phyloP scores from a whole-genome alignment of 2,329 filamentous ascomycete genomes.

The Microdochium bolleyi region DNA sequence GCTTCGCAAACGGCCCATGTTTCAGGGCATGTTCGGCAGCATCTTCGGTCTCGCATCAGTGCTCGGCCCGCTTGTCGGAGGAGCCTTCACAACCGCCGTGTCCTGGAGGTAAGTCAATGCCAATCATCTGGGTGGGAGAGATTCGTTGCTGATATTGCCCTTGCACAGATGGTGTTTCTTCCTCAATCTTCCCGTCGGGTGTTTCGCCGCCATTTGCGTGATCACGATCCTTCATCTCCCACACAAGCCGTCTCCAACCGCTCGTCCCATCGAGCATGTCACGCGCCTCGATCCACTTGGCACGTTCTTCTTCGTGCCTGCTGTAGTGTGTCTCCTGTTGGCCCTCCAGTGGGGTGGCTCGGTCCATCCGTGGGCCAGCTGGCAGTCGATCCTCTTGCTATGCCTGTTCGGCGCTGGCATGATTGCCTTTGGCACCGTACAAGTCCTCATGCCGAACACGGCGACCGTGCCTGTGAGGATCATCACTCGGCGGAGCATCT shows the following conservation, averaged over 20 bases:
- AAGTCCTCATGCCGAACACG: slow-evolving; percentile 43
- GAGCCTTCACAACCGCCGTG: slow-evolving; percentile 38
- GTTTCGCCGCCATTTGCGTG: slow-evolving; percentile 38
- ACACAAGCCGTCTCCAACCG: slow-evolving; percentile 6
- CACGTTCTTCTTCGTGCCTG: slow-evolving; percentile 51
- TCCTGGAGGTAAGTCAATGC: slow-evolving; percentile 41
- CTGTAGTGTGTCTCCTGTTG: slow-evolving; percentile 50
- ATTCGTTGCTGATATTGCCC: neutral
- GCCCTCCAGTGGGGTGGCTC: slow-evolving; percentile 56
- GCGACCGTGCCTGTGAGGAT: slow-evolving; percentile 49
- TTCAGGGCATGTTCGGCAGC: slow-evolving; percentile 46
- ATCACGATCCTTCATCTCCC: slow-evolving; percentile 39
- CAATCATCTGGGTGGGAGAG: no score
- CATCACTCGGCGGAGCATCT: slow-evolving; percentile 46
- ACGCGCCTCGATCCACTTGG: slow-evolving; percentile 45
- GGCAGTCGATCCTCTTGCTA: slow-evolving; percentile 46
- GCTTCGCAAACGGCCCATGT: slow-evolving; percentile 51
- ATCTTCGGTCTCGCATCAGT: slow-evolving; percentile 48
- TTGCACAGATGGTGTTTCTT: slow-evolving; percentile 43
- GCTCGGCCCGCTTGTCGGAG: slow-evolving; percentile 44
- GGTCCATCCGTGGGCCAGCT: slow-evolving; percentile 38
- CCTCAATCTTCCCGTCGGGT: slow-evolving; percentile 49
- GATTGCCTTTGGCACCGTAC: slow-evolving; percentile 39
- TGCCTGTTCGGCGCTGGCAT: slow-evolving; percentile 38
- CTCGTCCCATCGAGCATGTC: slow-evolving; percentile 2